phyloP scores from a whole-genome alignment of 139 green algal genomes.

The Trebouxia sp. region DNA sequence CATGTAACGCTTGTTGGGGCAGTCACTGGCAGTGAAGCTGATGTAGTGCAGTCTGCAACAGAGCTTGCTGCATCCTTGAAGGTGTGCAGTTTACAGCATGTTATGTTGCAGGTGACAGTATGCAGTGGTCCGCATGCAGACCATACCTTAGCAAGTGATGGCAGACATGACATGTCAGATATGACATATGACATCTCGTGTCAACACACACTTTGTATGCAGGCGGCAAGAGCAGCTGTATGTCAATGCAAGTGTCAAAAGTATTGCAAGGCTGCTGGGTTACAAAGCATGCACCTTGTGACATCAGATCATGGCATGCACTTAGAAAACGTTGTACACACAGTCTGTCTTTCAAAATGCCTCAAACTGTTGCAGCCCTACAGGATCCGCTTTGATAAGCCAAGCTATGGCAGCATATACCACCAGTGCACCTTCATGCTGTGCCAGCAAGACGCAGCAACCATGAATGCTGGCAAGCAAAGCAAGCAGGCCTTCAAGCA shows the following conservation, averaged over 20 bases:
- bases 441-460: constrained; percentile 4
- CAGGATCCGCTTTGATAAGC: constrained; percentile 2
- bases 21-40: not conserved
- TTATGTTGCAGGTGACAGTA: no score
- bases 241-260: not conserved
- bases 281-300: not conserved
- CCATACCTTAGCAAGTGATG: no score
- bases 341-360: not conserved
- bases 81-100: no score
- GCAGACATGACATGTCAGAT: no score
- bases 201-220: no score
- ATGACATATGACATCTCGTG: no score
- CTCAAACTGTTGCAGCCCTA: constrained; percentile 17
- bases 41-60: not conserved
- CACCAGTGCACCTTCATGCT: constrained; percentile 24
- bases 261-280: not conserved
- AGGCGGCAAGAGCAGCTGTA: not conserved
- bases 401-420: constrained; percentile 5
- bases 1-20: constrained; percentile 13
- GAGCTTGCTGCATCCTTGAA: not conserved
- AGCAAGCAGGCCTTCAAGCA: not conserved
- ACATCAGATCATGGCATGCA: not conserved
- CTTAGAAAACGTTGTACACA: not conserved
- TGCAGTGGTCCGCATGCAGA: no score
- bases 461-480: not conserved